These are phyloP conservation scores for Daldinia eschscholtzii DNA, from an alignment of 2,329 filamentous ascomycete species.

Conservation along the genomic window DNA sequence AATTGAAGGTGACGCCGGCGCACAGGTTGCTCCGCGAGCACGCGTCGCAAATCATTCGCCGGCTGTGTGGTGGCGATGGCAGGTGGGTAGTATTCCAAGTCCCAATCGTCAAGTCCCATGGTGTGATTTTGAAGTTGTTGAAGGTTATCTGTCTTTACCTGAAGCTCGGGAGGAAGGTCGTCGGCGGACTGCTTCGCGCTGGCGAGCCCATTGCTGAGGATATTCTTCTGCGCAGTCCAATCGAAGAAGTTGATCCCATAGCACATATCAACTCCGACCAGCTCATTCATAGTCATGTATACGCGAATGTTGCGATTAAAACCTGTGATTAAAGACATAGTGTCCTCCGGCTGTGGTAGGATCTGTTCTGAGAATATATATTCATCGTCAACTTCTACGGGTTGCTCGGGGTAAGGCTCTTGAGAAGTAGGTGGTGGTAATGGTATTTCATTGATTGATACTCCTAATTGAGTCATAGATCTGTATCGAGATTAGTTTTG, in stretches of 20 bases:
- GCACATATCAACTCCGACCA: conserved; percentile 84
- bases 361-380: conserved; percentile 80
- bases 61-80: conserved; percentile 62
- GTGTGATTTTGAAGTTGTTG: conserved; percentile 50
- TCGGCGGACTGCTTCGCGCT: conserved; percentile 77
- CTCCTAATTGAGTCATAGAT: conserved; percentile 82
- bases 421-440: conserved; percentile 81
- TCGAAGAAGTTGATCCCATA: conserved; percentile 83
- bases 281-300: conserved; percentile 82
- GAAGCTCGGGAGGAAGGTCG: conserved; percentile 76
- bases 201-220: conserved; percentile 78
- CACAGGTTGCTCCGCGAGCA: conserved; percentile 62
- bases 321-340: conserved; percentile 78
- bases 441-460: conserved; percentile 76
- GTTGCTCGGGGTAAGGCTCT: conserved; percentile 82
- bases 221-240: conserved; percentile 80
- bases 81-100: conserved; percentile 66
- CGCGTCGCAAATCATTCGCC: conserved; percentile 63
- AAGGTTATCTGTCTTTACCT: conserved; percentile 62
- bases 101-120: conserved; percentile 56
- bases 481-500: conserved; percentile 56
- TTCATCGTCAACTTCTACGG: conserved; percentile 85
- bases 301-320: conserved; percentile 85
- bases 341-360: conserved; percentile 74
- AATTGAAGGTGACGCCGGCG: conserved; percentile 75